Conservation (phyloP, 192 early-diverging fungal species). For the Entomortierella parvispora region DNA sequence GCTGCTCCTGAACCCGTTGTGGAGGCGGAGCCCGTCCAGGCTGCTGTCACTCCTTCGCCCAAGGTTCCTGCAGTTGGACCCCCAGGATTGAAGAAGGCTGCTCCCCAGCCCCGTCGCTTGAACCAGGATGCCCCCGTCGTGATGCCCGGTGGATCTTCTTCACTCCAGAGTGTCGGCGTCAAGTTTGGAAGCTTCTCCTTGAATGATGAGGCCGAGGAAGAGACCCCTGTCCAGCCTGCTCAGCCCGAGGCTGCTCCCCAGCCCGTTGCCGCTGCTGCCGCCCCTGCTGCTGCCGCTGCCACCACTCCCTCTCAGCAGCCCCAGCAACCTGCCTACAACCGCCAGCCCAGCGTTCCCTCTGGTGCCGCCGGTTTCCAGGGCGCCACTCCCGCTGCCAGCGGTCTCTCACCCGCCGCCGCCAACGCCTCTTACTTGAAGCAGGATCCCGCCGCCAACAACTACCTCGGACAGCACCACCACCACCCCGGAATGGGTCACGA, state of each 20-base stretch:
- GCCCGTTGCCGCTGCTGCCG: slow-evolving; percentile 13
- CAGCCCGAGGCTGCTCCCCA: slow-evolving; percentile 8
- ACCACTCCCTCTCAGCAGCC: slow-evolving; percentile 4
- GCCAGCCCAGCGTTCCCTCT: slow-evolving; percentile 9
- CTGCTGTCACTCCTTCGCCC: slow-evolving; percentile 12
- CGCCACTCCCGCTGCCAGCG: slow-evolving; percentile 20
- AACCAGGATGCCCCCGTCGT: slow-evolving; percentile 92
- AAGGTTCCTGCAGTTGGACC: slow-evolving; percentile 46
- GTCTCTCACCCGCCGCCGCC: slow-evolving; percentile 43
- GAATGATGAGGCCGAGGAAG: slow-evolving; percentile 62
- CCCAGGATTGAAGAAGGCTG: slow-evolving; percentile 59
- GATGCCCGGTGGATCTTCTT: slow-evolving; percentile 75
- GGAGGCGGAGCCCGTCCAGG: slow-evolving; percentile 16
- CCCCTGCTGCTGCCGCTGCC: slow-evolving; percentile 17
- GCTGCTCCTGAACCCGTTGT: slow-evolving; percentile 30
- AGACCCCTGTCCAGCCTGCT: slow-evolving; percentile 40
- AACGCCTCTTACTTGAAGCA: slow-evolving; percentile 48
- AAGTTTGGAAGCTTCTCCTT: slow-evolving; percentile 85
- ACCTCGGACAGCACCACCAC: slow-evolving; percentile 63
- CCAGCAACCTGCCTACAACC: slow-evolving; percentile 21
- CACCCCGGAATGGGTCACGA: slow-evolving; percentile 59
- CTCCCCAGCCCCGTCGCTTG: slow-evolving; percentile 71
- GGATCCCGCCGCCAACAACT: slow-evolving; percentile 46
- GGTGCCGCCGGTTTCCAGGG: slow-evolving; percentile 30
- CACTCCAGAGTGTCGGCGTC: slow-evolving; percentile 72